Conservation (phyloP, 805 yeast species). For the Millerozyma acaciae region DNA sequence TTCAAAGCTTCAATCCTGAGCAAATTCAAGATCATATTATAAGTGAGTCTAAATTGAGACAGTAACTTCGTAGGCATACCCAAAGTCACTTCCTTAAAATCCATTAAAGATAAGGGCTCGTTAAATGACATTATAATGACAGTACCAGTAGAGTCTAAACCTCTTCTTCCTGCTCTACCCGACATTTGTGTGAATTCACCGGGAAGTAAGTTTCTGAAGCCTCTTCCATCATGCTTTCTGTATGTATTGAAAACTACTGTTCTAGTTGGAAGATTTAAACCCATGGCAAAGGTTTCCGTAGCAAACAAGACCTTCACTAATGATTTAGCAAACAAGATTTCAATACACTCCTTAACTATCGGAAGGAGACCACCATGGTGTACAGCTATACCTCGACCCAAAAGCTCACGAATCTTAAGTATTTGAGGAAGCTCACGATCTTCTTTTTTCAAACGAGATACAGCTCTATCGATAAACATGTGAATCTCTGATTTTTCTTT, state of each 20-base stretch:
- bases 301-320: conserved; percentile 90
- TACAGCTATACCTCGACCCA: conserved; percentile 89
- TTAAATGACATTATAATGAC: conserved; percentile 87
- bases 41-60: conserved; percentile 91
- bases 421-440: conserved; percentile 94
- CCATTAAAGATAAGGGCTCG: conserved; percentile 52
- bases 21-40: conserved; percentile 89
- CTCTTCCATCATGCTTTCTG: conserved; percentile 87
- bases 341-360: conserved; percentile 89
- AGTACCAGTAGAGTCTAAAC: conserved; percentile 88
- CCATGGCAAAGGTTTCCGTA: conserved; percentile 99
- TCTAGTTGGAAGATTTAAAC: conserved; percentile 91
- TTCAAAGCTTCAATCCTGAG: conserved; percentile 89
- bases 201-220: conserved; percentile 76
- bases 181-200: conserved; percentile 99
- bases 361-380: conserved; percentile 95
- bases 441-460: conserved; percentile 80
- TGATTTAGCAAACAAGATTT: conserved; percentile 82
- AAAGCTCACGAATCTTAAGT: conserved; percentile 70
- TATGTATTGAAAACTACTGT: conserved; percentile 88
- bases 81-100: conserved; percentile 74
- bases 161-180: conserved; percentile 98
- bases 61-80: conserved; percentile 88
- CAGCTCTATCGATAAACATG: conserved; percentile 88
- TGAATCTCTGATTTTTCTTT: conserved; percentile 87